These are phyloP conservation scores for Babesia bovis DNA, from an alignment of 169 alveolate genomes.

Conservation along the genomic window DNA sequence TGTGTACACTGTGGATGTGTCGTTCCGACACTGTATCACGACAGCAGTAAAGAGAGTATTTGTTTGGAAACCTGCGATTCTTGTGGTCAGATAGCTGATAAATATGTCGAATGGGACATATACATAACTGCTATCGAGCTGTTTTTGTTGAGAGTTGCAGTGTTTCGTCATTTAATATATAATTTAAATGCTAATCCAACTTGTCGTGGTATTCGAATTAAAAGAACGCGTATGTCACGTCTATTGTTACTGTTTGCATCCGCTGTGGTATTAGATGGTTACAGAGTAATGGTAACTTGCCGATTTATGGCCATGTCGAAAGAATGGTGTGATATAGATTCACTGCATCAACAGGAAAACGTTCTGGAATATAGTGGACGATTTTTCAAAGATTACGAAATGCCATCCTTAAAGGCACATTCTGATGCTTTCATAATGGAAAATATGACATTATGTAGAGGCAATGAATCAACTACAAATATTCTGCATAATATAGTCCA, in stretches of 20 bases:
- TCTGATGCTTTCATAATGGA: not conserved
- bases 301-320: conserved; percentile 18
- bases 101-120: conserved; percentile 64
- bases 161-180: conserved; percentile 49
- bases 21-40: conserved; percentile 50
- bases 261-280: conserved; percentile 45
- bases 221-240: not conserved
- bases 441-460: conserved; percentile 5
- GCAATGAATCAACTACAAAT: conserved; percentile 9
- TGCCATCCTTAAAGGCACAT: not conserved
- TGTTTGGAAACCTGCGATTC: conserved; percentile 42
- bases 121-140: conserved; percentile 43
- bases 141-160: conserved; percentile 43
- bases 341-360: conserved; percentile 12
- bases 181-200: conserved; percentile 29
- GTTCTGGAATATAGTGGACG: not conserved
- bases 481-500: conserved; percentile 30
- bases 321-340: conserved; percentile 34
- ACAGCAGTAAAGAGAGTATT: conserved; percentile 22
- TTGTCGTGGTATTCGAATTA: not conserved
- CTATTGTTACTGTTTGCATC: conserved; percentile 24
- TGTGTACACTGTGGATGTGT: conserved; percentile 63
- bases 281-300: conserved; percentile 34
- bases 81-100: conserved; percentile 64
- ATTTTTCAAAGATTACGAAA: not conserved